Percentiles rank a stretch among this genome's conserved stretches.
Conservation (phyloP, 179 eudicot genomes). For the Silene coronaria region DNA sequence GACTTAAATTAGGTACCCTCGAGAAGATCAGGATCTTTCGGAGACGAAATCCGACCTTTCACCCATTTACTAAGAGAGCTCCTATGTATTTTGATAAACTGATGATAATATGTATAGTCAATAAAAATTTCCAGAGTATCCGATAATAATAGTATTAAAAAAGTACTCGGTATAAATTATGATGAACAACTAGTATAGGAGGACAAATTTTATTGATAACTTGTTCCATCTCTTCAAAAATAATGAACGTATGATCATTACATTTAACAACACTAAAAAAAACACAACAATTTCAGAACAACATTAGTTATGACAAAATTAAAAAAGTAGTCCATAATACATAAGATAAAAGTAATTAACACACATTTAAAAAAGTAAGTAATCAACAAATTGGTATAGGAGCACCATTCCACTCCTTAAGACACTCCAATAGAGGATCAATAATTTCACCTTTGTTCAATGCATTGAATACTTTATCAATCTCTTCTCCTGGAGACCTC, state of each 20-base stretch:
- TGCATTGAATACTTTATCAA: constrained; percentile 36
- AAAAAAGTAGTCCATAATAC: not conserved
- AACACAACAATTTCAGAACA: constrained; percentile 12
- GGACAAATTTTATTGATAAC: not conserved
- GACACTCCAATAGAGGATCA: constrained; percentile 40
- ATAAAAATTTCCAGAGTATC: too few relatives aligned
- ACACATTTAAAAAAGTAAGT: not conserved
- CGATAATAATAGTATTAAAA: too few relatives aligned
- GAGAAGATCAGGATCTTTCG: too few relatives aligned
- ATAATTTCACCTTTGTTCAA: constrained; percentile 34
- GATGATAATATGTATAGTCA: too few relatives aligned
- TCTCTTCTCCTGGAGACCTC: constrained; percentile 34
- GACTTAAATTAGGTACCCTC: too few relatives aligned
- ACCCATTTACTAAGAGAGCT: too few relatives aligned
- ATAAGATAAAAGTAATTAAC: not conserved
- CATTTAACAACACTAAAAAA: constrained; percentile 8
- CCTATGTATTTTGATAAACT: too few relatives aligned
- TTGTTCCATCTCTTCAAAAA: not conserved
- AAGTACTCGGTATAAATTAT: too few relatives aligned
- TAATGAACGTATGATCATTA: constrained; percentile 7
- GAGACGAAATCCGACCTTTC: too few relatives aligned
- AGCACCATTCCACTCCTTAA: constrained; percentile 45
- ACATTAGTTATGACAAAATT: constrained; percentile 3
- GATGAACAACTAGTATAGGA: too few relatives aligned
- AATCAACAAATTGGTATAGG: constrained; percentile 32